These are phyloP conservation scores for Globisporangium spiculum DNA, from an alignment of 352 stramenopile genomes.

Conservation along the genomic window DNA sequence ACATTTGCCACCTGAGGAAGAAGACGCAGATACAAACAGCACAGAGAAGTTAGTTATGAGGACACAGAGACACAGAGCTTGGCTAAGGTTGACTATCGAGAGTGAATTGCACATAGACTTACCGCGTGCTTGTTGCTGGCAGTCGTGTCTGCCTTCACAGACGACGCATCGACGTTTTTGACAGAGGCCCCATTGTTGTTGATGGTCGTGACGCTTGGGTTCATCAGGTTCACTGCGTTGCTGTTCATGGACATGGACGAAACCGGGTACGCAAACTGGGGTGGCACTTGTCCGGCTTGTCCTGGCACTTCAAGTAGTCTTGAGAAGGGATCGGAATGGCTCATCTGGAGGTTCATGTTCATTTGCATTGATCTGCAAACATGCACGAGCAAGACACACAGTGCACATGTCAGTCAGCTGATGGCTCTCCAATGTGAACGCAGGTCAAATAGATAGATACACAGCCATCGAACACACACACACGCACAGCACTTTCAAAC, in stretches of 20 bases:
- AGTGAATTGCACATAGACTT: neutral
- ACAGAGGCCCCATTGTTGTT: neutral
- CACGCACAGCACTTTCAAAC: conserved; percentile 4
- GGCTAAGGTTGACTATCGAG: neutral
- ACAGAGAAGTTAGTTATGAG: neutral
- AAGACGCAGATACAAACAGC: neutral
- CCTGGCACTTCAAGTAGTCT: conserved; percentile 6
- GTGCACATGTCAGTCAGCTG: conserved; percentile 10
- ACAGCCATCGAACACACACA: neutral
- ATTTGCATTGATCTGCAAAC: conserved; percentile 5
- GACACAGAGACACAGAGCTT: neutral
- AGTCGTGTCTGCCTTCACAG: conserved; percentile 10
- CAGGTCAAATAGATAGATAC: conserved; percentile 1
- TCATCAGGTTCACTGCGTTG: conserved; percentile 14
- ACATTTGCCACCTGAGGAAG: conserved; percentile 20
- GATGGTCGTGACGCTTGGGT: conserved; percentile 3
- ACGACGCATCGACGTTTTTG: neutral
- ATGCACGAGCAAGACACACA: neutral
- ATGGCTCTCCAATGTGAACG: neutral
- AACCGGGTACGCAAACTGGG: conserved; percentile 8
- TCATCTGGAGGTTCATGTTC: conserved; percentile 21
- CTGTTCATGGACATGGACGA: conserved; percentile 3
- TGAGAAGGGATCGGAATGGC: conserved; percentile 9
- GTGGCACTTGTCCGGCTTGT: neutral
- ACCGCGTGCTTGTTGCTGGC: conserved; percentile 3